Conservation (phyloP, 148 eudicot genomes). For the Vaccinium macrocarpon region DNA sequence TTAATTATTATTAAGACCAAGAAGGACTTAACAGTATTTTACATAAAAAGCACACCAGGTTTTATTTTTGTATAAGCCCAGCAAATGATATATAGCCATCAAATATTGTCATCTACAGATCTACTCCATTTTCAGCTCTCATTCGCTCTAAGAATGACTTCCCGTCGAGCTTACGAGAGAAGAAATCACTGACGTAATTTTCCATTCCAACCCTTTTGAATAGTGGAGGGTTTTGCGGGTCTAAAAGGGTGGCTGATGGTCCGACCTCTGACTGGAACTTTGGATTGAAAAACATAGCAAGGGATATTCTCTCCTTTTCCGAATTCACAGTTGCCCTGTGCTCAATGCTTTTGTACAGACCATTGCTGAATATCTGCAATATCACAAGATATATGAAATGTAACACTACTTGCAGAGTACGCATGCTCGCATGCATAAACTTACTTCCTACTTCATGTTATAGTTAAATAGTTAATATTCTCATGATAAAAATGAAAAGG, state of each 20-base stretch:
- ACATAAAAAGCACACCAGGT: neutral
- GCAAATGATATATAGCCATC: neutral
- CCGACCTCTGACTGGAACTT: constrained; percentile 23
- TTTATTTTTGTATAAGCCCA: neutral
- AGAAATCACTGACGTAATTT: constrained; percentile 16
- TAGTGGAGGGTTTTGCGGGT: constrained; percentile 21
- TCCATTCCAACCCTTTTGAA: constrained; percentile 25
- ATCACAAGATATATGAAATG: neutral
- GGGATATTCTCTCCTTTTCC: constrained; percentile 25
- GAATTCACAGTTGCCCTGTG: constrained; percentile 30
- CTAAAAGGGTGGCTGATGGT: constrained; percentile 10
- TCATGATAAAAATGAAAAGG: too few relatives aligned
- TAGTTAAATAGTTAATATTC: too few relatives aligned
- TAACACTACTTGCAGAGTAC: neutral
- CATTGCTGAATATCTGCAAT: constrained; percentile 32
- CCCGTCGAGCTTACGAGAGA: constrained; percentile 12
- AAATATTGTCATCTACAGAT: neutral
- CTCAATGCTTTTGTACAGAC: constrained; percentile 27
- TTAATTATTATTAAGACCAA: too few relatives aligned
- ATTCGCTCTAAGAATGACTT: constrained; percentile 17
- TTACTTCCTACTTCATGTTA: too few relatives aligned
- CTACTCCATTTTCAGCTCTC: neutral
- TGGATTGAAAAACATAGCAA: constrained; percentile 22
- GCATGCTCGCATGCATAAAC: too few relatives aligned
- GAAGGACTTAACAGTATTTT: neutral